Conservation (phyloP, 176 grass and related monocot genomes). For the Rhynchospora breviuscula region DNA sequence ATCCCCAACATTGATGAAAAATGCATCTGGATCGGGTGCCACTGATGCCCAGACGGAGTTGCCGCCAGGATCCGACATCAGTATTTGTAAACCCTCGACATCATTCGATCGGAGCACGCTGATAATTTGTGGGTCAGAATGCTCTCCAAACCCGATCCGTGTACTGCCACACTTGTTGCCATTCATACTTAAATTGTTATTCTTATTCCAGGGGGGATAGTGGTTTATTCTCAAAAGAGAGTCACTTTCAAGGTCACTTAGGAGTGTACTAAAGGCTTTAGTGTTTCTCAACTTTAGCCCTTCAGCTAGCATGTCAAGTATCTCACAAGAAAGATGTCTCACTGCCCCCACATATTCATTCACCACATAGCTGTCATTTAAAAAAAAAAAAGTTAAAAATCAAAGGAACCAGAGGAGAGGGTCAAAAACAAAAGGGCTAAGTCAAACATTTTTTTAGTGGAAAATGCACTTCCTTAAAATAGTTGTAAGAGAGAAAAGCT, state of each 20-base stretch:
- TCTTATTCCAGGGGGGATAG: constrained; percentile 47
- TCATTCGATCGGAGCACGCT: constrained; percentile 75
- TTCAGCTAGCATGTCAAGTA: constrained; percentile 77
- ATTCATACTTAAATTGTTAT: constrained; percentile 18
- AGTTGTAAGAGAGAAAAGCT: no score
- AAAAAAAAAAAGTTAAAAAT: constrained; percentile 2
- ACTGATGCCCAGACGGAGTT: constrained; percentile 46
- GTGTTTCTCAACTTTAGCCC: constrained; percentile 64
- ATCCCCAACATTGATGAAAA: constrained; percentile 78
- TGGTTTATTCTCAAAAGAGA: constrained; percentile 91
- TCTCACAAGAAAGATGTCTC: constrained; percentile 78
- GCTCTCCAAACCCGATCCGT: constrained; percentile 79
- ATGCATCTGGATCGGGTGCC: constrained; percentile 51
- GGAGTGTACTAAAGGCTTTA: constrained; percentile 51
- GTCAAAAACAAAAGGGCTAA: no score
- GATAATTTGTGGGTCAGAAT: constrained; percentile 80
- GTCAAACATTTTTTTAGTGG: no score
- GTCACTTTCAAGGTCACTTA: constrained; percentile 67
- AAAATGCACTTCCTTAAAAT: no score
- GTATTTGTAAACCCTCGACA: constrained; percentile 70
- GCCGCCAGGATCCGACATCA: constrained; percentile 8
- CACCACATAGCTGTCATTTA: constrained; percentile 57
- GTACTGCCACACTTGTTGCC: constrained; percentile 1
- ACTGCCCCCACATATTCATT: constrained; percentile 75
- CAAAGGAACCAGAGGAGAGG: no score